Base-by-base conservation (phyloP, 1,284 basidiomycete genomes). In the Rhodotorula glutinis region DNA sequence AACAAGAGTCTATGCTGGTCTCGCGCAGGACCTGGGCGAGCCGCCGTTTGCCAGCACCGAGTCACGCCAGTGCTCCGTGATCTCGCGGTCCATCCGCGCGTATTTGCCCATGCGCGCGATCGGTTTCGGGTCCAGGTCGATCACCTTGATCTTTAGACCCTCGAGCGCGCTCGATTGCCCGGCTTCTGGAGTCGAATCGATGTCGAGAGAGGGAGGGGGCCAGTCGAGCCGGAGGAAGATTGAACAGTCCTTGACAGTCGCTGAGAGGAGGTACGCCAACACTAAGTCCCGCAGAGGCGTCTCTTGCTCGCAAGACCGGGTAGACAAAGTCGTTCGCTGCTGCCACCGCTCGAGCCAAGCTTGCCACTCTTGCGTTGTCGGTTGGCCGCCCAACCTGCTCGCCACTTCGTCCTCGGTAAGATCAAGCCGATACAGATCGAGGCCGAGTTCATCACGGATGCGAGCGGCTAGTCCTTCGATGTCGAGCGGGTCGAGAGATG, bases 171-270 rank as follows among this genome's bases (percentile, higher is more conserved):
- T 27, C 49, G 25, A 13, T 7, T 25, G 25, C 25, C 17, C 25
- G 49, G 21, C 46, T 19, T 27, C 25, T 3, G 10, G 10, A 0
- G 49, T 51, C 9, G 16, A 1, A 25, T 14, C 16, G 49, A 27
- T 44, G 43, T 40, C 13, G 43, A 41, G 41, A 25, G 3, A 16
- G 25, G 21, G 41, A 14, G 49, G 44, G 1, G 55, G 47, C 13
- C 25, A n/a, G 21, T 17, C 27, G 53, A 79, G 66, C 2, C 80
- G 84, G 49, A 93, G 75, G 70, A 97, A 89, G 64, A 97, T 78
- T 3, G 92, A 95, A 79, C 93, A 97, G 78, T 98, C 94, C 78
- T 97, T 98, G 84, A 97, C 92, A 17, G 89, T 90, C n/a, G 91
- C 90, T 14, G 90, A 90, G 55, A 97, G 85, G 43, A 91, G 81